Evolutionary conservation across 495 filamentous ascomycete species (phyloP), one percentile per base, ranked within the genome.

Genomic region (Evansstolkia leycettana): DNA sequence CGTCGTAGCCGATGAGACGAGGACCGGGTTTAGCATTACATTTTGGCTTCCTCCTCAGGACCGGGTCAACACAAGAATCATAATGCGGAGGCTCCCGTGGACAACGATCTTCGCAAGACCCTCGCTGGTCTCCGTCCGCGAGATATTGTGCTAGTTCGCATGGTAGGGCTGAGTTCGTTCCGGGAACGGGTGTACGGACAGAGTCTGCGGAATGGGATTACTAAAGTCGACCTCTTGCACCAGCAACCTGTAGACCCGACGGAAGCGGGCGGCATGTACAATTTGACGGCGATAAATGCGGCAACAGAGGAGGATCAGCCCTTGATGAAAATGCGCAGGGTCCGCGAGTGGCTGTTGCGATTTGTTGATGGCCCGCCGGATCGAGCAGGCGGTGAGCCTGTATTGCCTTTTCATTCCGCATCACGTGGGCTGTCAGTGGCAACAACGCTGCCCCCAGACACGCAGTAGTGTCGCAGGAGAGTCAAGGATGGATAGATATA

Each of bases 1-100:
- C 4, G 65, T 86, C 1, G 82, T 94, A 1, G 87, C 82, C 9
- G 89, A 96, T 48, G 85, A 94, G 37, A 90, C 85, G 2, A 73
- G 68, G 33, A 76, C 82, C 9, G 83, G 82, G 10, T 93, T 95
- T 53, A 72, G 67, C 9, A 60, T 95, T 39, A 89, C 80, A 17
- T 80, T 94, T 43, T 95, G 89, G 89, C 62, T 93, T 10, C 54
- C 65, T 2, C 42, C 52, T 17, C 43, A 17, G 13, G 46, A 51
- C 9, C 20, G 20, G 20, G 20, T 9, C 9, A n/a, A n/a, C n/a
- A n/a, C n/a, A n/a, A n/a, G n/a, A n/a, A n/a, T 23, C 20, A 23
- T 4, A 23, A 23, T 23, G 20, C 20, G 20, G 20, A 9, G 20
- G 4, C 20, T 18, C 41, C 50, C 13, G 43, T 52, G 5, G 43